Evolutionary conservation across 805 yeast species (phyloP), one percentile per base, ranked within the genome.

Genomic region (Candida nitratophila): DNA sequence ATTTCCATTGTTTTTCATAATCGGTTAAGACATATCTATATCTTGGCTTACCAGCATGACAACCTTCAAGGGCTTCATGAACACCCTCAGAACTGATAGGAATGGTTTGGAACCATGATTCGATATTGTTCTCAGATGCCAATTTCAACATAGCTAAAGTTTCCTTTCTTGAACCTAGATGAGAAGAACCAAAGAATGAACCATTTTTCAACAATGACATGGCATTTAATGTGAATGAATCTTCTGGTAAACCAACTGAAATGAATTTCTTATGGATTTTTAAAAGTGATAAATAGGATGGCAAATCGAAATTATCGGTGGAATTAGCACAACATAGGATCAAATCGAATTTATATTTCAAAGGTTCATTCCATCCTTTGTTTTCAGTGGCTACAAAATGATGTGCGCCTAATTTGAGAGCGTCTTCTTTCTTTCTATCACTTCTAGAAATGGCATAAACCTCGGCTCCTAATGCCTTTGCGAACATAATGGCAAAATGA

Each of bases 171-270:
- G 83, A 73, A 37, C 81, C 93, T 61, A 75, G 66, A 46, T 70
- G 69, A 11, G 88, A 79, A 8, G 83, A 70, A 43, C 82, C 83
- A 47, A 78, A 65, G 37, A 72, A 65, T 39, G 74, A 61, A 44
- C 79, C 84, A 47, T 57, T 66, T 17, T 55, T 51, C 53, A 71
- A 49, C 52, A 73, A 72, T 8, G 66, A 51, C 45, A 60, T 56
- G 22, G 77, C 75, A 39, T 64, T 55, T 34, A 73, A 66, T 30
- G 64, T 57, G 46, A 71, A 67, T 37, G 64, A 61, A 32, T 74
- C 70, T 40, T 69, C 73, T 43, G 91, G 87, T 54, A 83, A 69
- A 44, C 91, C 91, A 45, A 81, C 88, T 31, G 82, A 69, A 44
- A 81, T 70, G 57, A 81, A 74, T 42, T 69, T 67, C 43, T 81